Base-by-base conservation (phyloP, 768 basidiomycete genomes). In the Suillus hirtellus region DNA sequence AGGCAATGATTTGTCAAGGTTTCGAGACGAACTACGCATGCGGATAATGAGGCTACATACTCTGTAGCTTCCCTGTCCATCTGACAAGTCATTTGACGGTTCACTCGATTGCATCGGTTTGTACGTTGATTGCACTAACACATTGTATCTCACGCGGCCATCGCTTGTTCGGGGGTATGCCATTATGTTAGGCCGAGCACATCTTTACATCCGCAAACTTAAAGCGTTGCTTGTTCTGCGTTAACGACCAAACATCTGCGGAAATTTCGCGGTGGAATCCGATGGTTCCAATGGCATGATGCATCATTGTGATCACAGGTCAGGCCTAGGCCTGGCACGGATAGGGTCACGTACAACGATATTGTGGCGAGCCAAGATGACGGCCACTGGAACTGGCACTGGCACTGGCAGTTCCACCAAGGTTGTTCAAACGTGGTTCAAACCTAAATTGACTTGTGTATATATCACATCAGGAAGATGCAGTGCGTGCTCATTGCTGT, bases 121-220 rank as follows among this genome's bases (percentile, higher is more conserved):
- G 17, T 34, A 27, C 24, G 14, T 17, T 38, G 54, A 15, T 55
- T 10, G 54, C 14, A 24, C 21, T 1, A 24, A 24, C 15, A 12
- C 14, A 40, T 17, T 56, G 17, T 56, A 31, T 58, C 56, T 58
- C 56, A 58, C 56, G 56, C 56, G 27, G 56, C 38, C 40, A 58
- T 40, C 56, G 40, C 24, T 27, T 38, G 37, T 38, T 55, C 9
- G 37, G 54, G 27, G 40, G 27, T 38, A 42, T 31, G 40, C 17
- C 38, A 42, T 38, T 42, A 27, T 53, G 52, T n/a, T 34, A 53
- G 19, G 19, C 19, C 7, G 27, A 24, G 38, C 21, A 55, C 53
- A 56, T 24, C 55, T 24, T 17, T 56, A 27, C 24, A 42, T 19
- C 40, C 10, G 55, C 34, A 53, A 34, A 53, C 52, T 35, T 53